phyloP scores from a whole-genome alignment of 805 yeast species.

The Pichia cephalocereana region DNA sequence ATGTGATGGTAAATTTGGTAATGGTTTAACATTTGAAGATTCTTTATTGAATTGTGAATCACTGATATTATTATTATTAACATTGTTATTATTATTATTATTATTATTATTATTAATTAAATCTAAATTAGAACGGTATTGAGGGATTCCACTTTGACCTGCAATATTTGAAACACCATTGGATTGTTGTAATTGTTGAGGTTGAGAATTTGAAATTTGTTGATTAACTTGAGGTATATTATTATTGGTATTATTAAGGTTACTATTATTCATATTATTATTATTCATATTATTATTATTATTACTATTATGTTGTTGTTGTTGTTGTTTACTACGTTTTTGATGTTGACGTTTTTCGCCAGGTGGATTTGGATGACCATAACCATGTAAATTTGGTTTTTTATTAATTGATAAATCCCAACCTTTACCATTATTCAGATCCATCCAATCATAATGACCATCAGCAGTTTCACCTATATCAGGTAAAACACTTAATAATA shows the following conservation, averaged over 20 bases:
- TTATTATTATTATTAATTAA: background rate
- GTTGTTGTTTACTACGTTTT: conserved; percentile 28
- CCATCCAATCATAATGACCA: conserved; percentile 97
- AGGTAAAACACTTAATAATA: conserved; percentile 70
- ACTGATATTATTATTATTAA: conserved; percentile 6
- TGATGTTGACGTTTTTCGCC: conserved; percentile 39
- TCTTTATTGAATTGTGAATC: no score
- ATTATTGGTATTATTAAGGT: conserved; percentile 1
- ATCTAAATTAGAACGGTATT: conserved; percentile 3
- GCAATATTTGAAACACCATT: conserved; percentile 17
- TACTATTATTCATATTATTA: conserved; percentile 11
- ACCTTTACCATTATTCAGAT: conserved; percentile 87
- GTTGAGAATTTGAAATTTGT: conserved; percentile 10
- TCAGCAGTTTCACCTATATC: conserved; percentile 66
- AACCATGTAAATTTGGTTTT: conserved; percentile 91
- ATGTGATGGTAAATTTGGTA: conserved; percentile 25
- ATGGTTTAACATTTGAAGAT: conserved; percentile 19
- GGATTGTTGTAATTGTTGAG: conserved; percentile 23
- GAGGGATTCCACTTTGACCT: conserved; percentile 7
- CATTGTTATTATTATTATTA: background rate
- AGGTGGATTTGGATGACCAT: conserved; percentile 89
- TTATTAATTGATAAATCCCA: conserved; percentile 89
- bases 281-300: background rate
- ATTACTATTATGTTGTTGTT: conserved; percentile 10
- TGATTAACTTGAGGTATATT: conserved; percentile 2